phyloP scores from a whole-genome alignment of 2,329 filamentous ascomycete genomes.

The Zymoseptoria passerinii region DNA sequence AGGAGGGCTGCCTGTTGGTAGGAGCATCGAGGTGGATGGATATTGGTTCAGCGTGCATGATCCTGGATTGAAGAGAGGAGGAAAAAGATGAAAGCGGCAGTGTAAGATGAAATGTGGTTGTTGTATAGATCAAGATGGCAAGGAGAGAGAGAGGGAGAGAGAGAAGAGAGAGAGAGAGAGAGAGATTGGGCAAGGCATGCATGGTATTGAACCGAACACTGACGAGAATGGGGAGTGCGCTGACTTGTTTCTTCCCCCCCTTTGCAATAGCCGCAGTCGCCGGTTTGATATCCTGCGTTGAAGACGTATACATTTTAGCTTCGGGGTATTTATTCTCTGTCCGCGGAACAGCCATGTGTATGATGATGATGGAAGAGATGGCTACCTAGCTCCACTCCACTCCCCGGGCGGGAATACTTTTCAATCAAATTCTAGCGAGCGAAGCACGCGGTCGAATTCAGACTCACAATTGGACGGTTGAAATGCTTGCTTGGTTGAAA shows the following conservation, averaged over 20 bases:
- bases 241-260: slow-evolving; percentile 37
- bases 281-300: slow-evolving; percentile 38
- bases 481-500: slow-evolving; percentile 2
- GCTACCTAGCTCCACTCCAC: background rate
- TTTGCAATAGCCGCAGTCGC: slow-evolving; percentile 46
- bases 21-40: background rate
- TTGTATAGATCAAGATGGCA: background rate
- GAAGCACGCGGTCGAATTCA: slow-evolving; percentile 17
- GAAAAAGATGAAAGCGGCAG: too few relatives aligned
- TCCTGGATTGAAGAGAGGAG: too few relatives aligned
- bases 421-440: background rate
- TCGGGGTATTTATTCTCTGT: slow-evolving; percentile 3
- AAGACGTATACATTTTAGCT: slow-evolving; percentile 18
- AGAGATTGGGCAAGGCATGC: background rate
- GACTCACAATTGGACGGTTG: slow-evolving; percentile 14
- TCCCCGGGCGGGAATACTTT: too few relatives aligned
- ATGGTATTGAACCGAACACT: slow-evolving; percentile 24
- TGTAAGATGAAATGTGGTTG: too few relatives aligned
- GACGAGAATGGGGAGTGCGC: slow-evolving; percentile 42
- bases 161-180: background rate
- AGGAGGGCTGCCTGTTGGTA: background rate
- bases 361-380: background rate
- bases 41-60: background rate
- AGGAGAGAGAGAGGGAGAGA: background rate
- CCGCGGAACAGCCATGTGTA: background rate